A percentile compares a stretch with the other conserved stretches of the same genome.
Conservation (phyloP, 1,284 basidiomycete genomes). For the Taiwanofungus camphoratus region DNA sequence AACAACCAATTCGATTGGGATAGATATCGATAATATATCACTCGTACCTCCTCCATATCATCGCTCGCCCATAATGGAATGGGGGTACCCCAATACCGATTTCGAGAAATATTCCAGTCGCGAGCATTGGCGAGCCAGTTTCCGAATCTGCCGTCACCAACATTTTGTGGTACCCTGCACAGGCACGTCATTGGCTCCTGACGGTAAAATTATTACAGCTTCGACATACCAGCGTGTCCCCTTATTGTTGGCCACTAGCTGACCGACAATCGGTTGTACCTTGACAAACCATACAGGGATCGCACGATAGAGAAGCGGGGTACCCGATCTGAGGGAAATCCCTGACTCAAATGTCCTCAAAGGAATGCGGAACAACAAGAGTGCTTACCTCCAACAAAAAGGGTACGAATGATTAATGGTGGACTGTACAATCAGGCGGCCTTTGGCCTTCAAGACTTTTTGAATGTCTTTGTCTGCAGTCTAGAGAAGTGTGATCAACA, state of each 20-base stretch:
- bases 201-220: background rate
- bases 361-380: background rate
- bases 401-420: constrained; percentile 92
- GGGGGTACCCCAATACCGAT: constrained; percentile 99
- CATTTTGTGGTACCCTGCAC: constrained; percentile 80
- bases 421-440: constrained; percentile 84
- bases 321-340: constrained; percentile 64
- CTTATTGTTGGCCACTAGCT: constrained; percentile 89
- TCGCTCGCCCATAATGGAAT: constrained; percentile 96
- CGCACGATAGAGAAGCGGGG: constrained; percentile 94
- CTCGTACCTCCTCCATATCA: constrained; percentile 84
- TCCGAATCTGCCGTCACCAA: constrained; percentile 92
- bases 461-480: constrained; percentile 94
- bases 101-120: constrained; percentile 99
- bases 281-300: constrained; percentile 96
- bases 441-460: constrained; percentile 86
- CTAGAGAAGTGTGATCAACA: constrained; percentile 32
- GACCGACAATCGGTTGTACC: constrained; percentile 79
- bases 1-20: background rate
- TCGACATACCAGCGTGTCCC: constrained; percentile 78
- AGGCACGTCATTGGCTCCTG: background rate
- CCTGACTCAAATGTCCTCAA: too few relatives aligned
- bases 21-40: constrained; percentile 1
- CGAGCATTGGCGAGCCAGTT: constrained; percentile 97
- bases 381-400: constrained; percentile 91